Evolutionary conservation across 2,329 filamentous ascomycete species (phyloP).

Genomic region (Hansfordia pulvinata): DNA sequence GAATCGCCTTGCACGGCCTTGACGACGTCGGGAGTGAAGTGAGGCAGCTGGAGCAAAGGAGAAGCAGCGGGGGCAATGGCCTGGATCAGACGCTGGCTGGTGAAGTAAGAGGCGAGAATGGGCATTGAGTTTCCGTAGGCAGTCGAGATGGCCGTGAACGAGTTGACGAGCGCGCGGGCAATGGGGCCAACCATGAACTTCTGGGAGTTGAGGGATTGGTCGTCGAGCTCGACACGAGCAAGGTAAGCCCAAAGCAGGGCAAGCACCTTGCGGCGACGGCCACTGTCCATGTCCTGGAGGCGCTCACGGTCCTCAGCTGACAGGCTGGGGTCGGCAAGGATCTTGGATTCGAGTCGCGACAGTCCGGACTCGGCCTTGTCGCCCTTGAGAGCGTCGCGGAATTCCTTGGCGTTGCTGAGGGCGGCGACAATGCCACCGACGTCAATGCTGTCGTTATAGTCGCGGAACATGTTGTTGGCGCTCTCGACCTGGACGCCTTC

Average conservation of each 20-base stretch:
- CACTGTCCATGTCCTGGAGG: conserved; percentile 69
- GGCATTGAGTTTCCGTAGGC: conserved; percentile 76
- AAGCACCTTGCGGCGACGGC: conserved; percentile 70
- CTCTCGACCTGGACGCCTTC: conserved; percentile 88
- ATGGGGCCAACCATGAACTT: conserved; percentile 86
- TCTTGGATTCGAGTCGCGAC: conserved; percentile 69
- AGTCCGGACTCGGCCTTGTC: conserved; percentile 70
- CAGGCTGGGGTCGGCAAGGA: conserved; percentile 45
- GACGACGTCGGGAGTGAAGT: conserved; percentile 59
- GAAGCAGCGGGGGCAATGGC: conserved; percentile 72
- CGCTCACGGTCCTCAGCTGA: conserved; percentile 58
- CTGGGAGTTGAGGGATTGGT: conserved; percentile 62
- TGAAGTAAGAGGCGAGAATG: conserved; percentile 67
- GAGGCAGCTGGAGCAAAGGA: conserved; percentile 80
- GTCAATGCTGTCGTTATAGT: conserved; percentile 76
- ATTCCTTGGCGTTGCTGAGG: conserved; percentile 78
- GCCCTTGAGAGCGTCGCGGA: conserved; percentile 60
- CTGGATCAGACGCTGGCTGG: conserved; percentile 80
- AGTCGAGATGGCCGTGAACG: conserved; percentile 75
- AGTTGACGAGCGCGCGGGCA: conserved; percentile 71
- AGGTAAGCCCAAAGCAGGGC: conserved; percentile 92
- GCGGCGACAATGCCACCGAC: conserved; percentile 69
- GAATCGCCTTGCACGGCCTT: conserved; percentile 60
- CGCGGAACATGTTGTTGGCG: conserved; percentile 86
- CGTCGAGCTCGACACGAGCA: conserved; percentile 73